Evolutionary conservation across 805 yeast genomes (phyloP).

Genomic region (Saturnispora bothae): DNA sequence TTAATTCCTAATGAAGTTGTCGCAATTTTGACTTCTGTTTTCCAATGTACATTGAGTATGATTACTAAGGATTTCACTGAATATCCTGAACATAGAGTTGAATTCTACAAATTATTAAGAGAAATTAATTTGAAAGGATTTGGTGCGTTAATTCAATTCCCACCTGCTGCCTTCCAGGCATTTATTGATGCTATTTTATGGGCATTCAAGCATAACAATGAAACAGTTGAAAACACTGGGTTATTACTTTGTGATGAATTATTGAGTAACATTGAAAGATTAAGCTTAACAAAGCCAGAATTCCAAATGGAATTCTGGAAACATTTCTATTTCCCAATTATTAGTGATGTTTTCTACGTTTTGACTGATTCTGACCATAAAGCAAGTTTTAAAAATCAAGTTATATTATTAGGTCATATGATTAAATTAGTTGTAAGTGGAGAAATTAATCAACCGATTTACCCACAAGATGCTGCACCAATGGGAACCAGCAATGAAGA

Average conservation of each 20-base stretch:
- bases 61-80: slow-evolving; percentile 91
- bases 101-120: slow-evolving; percentile 80
- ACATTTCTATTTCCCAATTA: slow-evolving; percentile 77
- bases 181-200: slow-evolving; percentile 90
- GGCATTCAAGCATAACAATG: slow-evolving; percentile 96
- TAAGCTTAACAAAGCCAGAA: slow-evolving; percentile 37
- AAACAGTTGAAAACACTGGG: slow-evolving; percentile 93
- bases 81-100: slow-evolving; percentile 96
- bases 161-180: slow-evolving; percentile 85
- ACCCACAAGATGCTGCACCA: slow-evolving; percentile 71
- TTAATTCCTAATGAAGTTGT: slow-evolving; percentile 86
- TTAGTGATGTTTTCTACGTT: slow-evolving; percentile 87
- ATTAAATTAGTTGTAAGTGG: slow-evolving; percentile 72
- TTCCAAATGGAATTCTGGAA: slow-evolving; percentile 82
- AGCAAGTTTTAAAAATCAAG: slow-evolving; percentile 86
- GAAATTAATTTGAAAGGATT: slow-evolving; percentile 81
- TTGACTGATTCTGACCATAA: slow-evolving; percentile 96
- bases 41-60: slow-evolving; percentile 92
- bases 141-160: slow-evolving; percentile 74
- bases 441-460: slow-evolving; percentile 68
- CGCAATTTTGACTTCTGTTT: slow-evolving; percentile 76
- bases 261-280: slow-evolving; percentile 70
- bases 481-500: slow-evolving; percentile 74
- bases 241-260: slow-evolving; percentile 74
- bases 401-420: slow-evolving; percentile 73